phyloP scores from a whole-genome alignment of 1,139 yeast genomes.

The Cylindricascospora bacillispora region DNA sequence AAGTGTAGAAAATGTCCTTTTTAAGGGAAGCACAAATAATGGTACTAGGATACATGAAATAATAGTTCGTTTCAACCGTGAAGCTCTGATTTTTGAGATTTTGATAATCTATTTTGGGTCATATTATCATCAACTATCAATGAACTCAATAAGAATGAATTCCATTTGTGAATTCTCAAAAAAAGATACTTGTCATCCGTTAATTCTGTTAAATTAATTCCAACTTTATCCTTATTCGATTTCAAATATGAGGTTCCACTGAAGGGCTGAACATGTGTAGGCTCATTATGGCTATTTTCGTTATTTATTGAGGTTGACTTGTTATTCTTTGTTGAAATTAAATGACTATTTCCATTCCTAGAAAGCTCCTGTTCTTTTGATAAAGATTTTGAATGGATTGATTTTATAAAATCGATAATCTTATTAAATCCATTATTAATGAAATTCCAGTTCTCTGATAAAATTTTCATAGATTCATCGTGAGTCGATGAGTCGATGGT shows the following conservation, averaged over 20 bases:
- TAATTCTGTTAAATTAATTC: conserved; percentile 46
- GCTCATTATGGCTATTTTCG: no score
- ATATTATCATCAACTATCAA: no score
- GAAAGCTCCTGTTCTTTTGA: conserved; percentile 23
- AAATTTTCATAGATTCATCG: conserved; percentile 24
- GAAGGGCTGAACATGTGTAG: conserved; percentile 29
- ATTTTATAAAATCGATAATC: conserved; percentile 39
- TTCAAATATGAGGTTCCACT: conserved; percentile 28
- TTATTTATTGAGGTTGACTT: no score
- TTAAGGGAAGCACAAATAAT: no score
- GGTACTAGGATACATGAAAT: no score
- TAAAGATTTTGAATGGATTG: conserved; percentile 29
- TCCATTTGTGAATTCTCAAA: conserved; percentile 56
- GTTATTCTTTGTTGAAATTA: conserved; percentile 39
- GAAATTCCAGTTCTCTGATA: conserved; percentile 44
- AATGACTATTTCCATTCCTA: no score
- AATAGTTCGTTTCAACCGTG: no score
- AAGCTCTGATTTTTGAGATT: no score
- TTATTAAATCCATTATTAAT: conserved; percentile 39
- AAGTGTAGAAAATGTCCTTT: no score
- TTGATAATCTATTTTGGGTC: no score
- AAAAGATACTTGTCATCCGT: conserved; percentile 49
- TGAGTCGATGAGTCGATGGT: conserved; percentile 45
- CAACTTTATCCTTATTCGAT: conserved; percentile 39
- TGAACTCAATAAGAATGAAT: conserved; percentile 33